Base-by-base conservation (phyloP, 352 stramenopile species). In the Phytophthora lateralis region DNA sequence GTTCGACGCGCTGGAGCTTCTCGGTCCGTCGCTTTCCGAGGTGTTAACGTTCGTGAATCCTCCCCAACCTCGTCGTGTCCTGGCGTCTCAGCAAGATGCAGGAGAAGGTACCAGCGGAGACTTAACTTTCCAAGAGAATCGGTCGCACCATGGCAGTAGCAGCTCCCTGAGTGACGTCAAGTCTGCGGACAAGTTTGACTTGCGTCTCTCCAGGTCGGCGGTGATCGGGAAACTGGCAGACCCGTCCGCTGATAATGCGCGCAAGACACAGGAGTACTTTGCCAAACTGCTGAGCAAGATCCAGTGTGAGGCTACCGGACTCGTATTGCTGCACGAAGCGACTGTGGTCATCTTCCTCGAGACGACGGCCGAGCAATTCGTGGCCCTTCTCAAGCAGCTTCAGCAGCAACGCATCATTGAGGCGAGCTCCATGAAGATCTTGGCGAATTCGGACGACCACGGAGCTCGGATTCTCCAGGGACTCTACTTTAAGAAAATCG, bases 181-280 rank as follows among this genome's bases (percentile, higher is more conserved):
- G 46, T 5, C 50, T 1, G 24, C 51, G 0, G 35, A 59, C 51
- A 85, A 78, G 46, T 85, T 88, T 38, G 59, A 73, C 12, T 17
- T 80, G n/a, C 62, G 65, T 5, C 53, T 88, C 20, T 83, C 79
- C 9, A 73, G 82, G 1, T 88, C 77, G 0, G 73, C 61, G 2
- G 43, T 89, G 1, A 41, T 89, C 3, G 79, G 70, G 12, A 74
- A 70, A 39, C 34, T 88, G 15, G 53, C 63, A 0, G 72, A 86
- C 27, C 32, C 63, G 12, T 72, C 63, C 0, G 55, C 70, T 12
- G 82, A 88, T 62, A 85, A 85, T 42, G 59, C 75, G 8, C 72
- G 79, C 18, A 76, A 82, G 34, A 71, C 78, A 17, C 80, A 91
- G 60, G 82, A 91, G 44, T 85, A 81, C 46, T 89, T 91, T 35